phyloP scores from a whole-genome alignment of 768 basidiomycete species.

The Pleurotus giganteus region DNA sequence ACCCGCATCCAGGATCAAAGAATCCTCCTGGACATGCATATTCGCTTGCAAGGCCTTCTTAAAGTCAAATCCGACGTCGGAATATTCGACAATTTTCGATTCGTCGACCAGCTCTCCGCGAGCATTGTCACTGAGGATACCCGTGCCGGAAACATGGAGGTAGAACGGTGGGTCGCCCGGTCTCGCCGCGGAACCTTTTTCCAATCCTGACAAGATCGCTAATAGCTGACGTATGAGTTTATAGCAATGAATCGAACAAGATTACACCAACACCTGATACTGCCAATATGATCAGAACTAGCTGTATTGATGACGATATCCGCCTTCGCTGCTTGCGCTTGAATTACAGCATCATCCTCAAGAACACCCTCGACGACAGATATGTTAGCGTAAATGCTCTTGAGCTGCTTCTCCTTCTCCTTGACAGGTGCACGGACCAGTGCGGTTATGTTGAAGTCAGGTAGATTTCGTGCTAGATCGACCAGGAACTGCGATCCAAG shows the following conservation, averaged over 20 bases:
- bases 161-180: conserved; percentile 40
- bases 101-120: conserved; percentile 33
- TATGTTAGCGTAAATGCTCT: conserved; percentile 30
- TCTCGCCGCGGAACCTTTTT: conserved; percentile 30
- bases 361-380: conserved; percentile 35
- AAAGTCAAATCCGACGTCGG: conserved; percentile 35
- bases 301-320: conserved; percentile 41
- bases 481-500: conserved; percentile 39
- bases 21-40: conserved; percentile 21
- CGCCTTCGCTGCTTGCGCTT: conserved; percentile 30
- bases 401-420: conserved; percentile 28
- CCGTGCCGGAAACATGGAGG: conserved; percentile 41
- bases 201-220: conserved; percentile 38
- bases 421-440: conserved; percentile 32
- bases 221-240: no score
- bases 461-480: conserved; percentile 28
- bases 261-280: conserved; percentile 26
- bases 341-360: conserved; percentile 32
- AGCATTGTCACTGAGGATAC: conserved; percentile 37
- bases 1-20: conserved; percentile 37
- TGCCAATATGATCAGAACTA: conserved; percentile 34
- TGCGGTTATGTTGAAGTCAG: conserved; percentile 30
- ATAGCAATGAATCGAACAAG: not conserved
- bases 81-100: conserved; percentile 27
- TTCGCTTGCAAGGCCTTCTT: conserved; percentile 22